These are phyloP conservation scores for Gossypium davidsonii DNA, from an alignment of 441 rosid genomes.

Conservation along the genomic window DNA sequence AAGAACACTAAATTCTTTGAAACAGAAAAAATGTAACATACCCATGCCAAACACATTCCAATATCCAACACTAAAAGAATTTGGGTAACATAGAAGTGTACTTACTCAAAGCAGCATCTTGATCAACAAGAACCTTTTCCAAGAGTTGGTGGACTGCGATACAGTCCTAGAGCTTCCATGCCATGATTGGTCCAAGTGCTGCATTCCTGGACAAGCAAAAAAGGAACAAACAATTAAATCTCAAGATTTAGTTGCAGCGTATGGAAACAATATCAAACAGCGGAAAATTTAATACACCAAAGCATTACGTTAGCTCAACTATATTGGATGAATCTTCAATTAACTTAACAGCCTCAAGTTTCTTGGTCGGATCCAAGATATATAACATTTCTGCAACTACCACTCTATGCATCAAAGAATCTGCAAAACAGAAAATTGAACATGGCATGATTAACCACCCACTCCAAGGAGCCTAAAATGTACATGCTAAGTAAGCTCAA, in stretches of 20 bases:
- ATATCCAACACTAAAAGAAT: too few species aligned
- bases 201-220: constrained; percentile 40
- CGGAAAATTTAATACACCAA: constrained; percentile 2
- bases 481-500: background rate
- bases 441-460: background rate
- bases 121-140: constrained; percentile 43
- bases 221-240: background rate
- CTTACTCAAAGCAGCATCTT: constrained; percentile 82
- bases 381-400: constrained; percentile 88
- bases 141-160: constrained; percentile 71
- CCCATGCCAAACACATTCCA: too few species aligned
- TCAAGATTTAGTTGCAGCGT: background rate
- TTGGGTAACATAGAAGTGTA: background rate
- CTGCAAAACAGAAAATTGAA: constrained; percentile 33
- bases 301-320: constrained; percentile 43
- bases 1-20: too few species aligned
- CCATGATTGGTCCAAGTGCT: constrained; percentile 53
- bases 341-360: constrained; percentile 67
- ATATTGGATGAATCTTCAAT: constrained; percentile 76
- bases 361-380: constrained; percentile 67
- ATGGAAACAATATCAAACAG: constrained; percentile 5
- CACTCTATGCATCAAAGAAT: constrained; percentile 93
- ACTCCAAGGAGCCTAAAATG: background rate
- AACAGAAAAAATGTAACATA: too few species aligned
- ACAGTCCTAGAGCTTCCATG: constrained; percentile 90